Base-by-base conservation (phyloP, 169 alveolate species). In the Neospora caninum region DNA sequence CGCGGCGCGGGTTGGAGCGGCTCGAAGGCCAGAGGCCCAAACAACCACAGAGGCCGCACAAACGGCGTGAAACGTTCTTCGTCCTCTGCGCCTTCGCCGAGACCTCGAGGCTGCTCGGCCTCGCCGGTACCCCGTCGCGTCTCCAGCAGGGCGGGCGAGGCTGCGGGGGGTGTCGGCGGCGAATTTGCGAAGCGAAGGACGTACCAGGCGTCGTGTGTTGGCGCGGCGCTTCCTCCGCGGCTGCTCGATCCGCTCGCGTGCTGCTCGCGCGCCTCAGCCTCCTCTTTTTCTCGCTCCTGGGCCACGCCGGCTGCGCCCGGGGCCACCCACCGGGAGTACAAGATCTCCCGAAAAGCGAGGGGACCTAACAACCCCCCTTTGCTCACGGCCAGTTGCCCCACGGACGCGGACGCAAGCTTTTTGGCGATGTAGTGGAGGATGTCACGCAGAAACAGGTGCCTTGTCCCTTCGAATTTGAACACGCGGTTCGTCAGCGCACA, bases 41-140 rank as follows among this genome's bases (percentile, higher is more conserved):
- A 78, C 43, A 78, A 25, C 86, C 86, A 78, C 86, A 78, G 86
- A 7, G 86, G 39, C 27, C 86, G 86, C 45, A 78, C 86, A 29
- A n/a, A 20, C 1, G 49, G 49, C 67, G 67, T 67, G 22, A 42
- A 18, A 9, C 16, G 38, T 41, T 38, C 89, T 41, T 82, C 64
- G 9, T 41, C 89, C 4, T 82, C 39, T 49, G 22, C 27, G 9
- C 36, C 67, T 31, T 82, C 39, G 16, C n/a, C 73, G 31, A 10
- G 31, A 29, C 73, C 73, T n/a, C n/a, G n/a, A n/a, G n/a, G n/a
- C n/a, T n/a, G n/a, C n/a, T n/a, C n/a, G n/a, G n/a, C n/a, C n/a
- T n/a, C n/a, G n/a, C n/a, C n/a, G n/a, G n/a, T n/a, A n/a, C n/a
- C n/a, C n/a, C n/a, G n/a, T n/a, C n/a, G n/a, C n/a, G n/a, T n/a